These are phyloP conservation scores for Gracilaria domingensis DNA, from an alignment of 23 red algal species.

Conservation along the genomic window DNA sequence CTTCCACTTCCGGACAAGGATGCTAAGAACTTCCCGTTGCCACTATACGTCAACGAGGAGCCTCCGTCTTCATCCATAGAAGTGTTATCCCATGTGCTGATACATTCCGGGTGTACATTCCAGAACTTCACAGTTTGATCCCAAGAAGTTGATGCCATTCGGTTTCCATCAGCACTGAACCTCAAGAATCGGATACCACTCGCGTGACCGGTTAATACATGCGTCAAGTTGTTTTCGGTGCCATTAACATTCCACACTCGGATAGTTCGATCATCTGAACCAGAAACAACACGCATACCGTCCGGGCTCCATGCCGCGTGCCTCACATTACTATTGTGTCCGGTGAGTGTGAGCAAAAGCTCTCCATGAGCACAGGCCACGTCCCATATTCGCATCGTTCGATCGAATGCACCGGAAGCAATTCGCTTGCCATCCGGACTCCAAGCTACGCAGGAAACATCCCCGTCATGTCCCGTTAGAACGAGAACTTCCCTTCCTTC, in stretches of 20 bases:
- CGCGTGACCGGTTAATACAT: no score
- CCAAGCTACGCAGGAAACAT: background rate
- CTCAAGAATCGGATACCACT: background rate
- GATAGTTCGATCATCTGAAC: background rate
- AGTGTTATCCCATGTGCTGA: no score
- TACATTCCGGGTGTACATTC: no score
- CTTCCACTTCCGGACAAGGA: no score
- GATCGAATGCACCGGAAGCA: background rate
- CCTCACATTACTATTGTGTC: background rate
- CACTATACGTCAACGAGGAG: no score
- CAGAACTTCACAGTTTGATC: no score
- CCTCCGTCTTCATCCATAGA: no score
- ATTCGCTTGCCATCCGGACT: background rate
- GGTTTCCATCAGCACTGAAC: background rate
- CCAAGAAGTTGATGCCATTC: background rate
- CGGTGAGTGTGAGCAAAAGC: background rate
- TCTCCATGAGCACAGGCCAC: background rate
- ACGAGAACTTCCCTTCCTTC: no score
- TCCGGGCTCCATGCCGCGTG: background rate
- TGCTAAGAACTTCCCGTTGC: no score
- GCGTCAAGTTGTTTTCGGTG: no score
- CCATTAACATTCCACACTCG: background rate
- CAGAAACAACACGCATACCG: constrained; percentile 3
- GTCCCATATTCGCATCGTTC: background rate
- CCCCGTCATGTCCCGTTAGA: background rate